Evolutionary conservation across 2,329 filamentous ascomycete genomes (phyloP).

Genomic region (Epichloe brachyelytri): DNA sequence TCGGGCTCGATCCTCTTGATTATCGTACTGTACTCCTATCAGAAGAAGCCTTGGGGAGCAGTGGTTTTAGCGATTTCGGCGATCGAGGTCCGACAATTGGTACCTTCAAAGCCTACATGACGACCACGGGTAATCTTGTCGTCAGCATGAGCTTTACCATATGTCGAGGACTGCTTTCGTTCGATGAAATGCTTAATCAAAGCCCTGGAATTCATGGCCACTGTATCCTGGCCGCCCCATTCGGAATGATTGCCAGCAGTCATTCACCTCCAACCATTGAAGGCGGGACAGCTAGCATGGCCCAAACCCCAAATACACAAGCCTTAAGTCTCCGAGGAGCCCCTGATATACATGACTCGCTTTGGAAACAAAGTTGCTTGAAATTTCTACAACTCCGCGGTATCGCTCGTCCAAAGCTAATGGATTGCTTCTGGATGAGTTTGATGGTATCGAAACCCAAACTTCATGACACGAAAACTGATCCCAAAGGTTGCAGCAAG

Average conservation of each 20-base stretch:
- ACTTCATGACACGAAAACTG: constrained; percentile 26
- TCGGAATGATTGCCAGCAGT: constrained; percentile 29
- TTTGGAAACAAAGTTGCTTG: constrained; percentile 38
- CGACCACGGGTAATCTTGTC: constrained; percentile 41
- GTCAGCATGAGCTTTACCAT: constrained; percentile 34
- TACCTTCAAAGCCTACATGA: constrained; percentile 41
- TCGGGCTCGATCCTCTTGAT: constrained; percentile 38
- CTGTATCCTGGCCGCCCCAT: constrained; percentile 40
- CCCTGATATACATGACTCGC: constrained; percentile 26
- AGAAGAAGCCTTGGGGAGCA: constrained; percentile 8
- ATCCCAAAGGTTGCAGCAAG: constrained; percentile 28
- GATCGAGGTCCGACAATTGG: constrained; percentile 25
- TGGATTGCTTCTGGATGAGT: constrained; percentile 36
- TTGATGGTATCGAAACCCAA: constrained; percentile 35
- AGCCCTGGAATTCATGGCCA: constrained; percentile 28
- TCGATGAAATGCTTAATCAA: constrained; percentile 29
- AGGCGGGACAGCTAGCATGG: constrained; percentile 22
- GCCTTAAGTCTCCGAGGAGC: constrained; percentile 28
- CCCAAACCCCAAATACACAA: constrained; percentile 41
- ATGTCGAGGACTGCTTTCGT: constrained; percentile 32
- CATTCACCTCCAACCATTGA: constrained; percentile 10
- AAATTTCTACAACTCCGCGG: constrained; percentile 38
- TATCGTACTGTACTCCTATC: constrained; percentile 38
- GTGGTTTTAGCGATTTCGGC: constrained; percentile 9
- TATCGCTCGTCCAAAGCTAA: constrained; percentile 29